These are phyloP conservation scores for Schoenoplectus tabernaemontani DNA, from an alignment of 202 grass and related monocot species.

Conservation along the genomic window DNA sequence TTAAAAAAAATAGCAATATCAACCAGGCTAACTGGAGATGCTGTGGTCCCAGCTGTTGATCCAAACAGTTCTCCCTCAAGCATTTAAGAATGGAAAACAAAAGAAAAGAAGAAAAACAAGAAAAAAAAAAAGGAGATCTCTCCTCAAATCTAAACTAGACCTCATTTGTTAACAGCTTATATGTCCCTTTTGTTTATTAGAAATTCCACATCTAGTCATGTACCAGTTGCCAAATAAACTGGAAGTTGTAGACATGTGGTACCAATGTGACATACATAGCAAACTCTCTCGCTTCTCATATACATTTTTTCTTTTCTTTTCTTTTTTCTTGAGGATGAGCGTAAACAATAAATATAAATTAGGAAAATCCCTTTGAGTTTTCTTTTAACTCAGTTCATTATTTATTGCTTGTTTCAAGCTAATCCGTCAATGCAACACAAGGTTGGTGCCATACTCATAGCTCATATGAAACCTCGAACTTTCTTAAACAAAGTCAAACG, in stretches of 20 bases:
- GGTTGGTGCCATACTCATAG: too few relatives aligned
- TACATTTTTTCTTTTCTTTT: not conserved
- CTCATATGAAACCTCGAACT: not conserved
- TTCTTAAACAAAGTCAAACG: not conserved
- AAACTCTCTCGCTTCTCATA: not conserved
- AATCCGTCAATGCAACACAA: not conserved
- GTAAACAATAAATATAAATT: too few relatives aligned
- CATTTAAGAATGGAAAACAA: not conserved
- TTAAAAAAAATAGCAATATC: not conserved
- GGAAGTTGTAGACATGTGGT: not conserved
- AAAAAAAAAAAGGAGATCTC: not conserved
- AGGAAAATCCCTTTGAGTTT: not conserved
- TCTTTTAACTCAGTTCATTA: too few relatives aligned
- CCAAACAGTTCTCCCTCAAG: not conserved
- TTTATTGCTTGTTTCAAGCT: not conserved
- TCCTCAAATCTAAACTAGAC: not conserved
- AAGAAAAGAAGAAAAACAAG: not conserved
- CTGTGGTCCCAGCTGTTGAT: conserved; percentile 6
- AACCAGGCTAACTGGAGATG: not conserved
- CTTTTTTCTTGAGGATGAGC: too few relatives aligned
- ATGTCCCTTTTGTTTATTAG: not conserved
- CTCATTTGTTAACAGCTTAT: not conserved
- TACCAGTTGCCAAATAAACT: not conserved
- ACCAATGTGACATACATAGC: not conserved
- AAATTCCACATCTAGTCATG: not conserved